These are phyloP conservation scores for Yamadazyma takamatsuzukensis DNA, from an alignment of 805 yeast genomes.

Conservation along the genomic window DNA sequence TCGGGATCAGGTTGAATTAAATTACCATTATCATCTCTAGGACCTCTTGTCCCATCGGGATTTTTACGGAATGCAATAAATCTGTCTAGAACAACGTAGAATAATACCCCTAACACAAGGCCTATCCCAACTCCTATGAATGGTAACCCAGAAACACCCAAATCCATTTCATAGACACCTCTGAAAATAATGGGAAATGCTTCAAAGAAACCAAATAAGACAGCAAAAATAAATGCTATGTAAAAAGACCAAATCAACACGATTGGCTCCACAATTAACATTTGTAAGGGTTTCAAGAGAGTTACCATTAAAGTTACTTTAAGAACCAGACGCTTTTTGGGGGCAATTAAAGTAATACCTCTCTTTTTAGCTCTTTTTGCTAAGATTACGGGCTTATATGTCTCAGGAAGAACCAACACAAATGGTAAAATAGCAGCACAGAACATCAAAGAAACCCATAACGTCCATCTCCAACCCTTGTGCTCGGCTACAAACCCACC, in stretches of 20 bases:
- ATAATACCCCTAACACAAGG: constrained; percentile 49
- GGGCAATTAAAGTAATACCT: constrained; percentile 44
- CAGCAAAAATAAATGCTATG: constrained; percentile 73
- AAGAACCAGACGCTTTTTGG: constrained; percentile 36
- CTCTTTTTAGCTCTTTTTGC: constrained; percentile 57
- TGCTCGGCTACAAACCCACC: constrained; percentile 67
- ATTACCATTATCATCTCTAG: constrained; percentile 56
- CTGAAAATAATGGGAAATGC: constrained; percentile 73
- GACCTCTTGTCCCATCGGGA: constrained; percentile 57
- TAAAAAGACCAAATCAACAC: constrained; percentile 66
- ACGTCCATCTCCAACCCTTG: constrained; percentile 65
- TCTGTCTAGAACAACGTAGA: constrained; percentile 51
- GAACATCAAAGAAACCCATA: constrained; percentile 67
- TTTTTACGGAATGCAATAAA: constrained; percentile 50
- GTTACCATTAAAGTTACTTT: constrained; percentile 47
- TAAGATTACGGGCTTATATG: constrained; percentile 67
- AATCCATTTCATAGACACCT: constrained; percentile 56
- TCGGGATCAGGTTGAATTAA: constrained; percentile 57
- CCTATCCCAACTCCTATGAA: constrained; percentile 74
- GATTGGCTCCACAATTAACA: constrained; percentile 73
- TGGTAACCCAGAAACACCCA: constrained; percentile 65
- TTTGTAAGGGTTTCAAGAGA: constrained; percentile 59
- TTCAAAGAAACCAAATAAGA: constrained; percentile 74
- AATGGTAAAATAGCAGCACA: constrained; percentile 56
- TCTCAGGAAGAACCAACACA: constrained; percentile 59